These are phyloP conservation scores for Leishmania aethiopica DNA, from an alignment of 208 protist species.

Conservation along the genomic window DNA sequence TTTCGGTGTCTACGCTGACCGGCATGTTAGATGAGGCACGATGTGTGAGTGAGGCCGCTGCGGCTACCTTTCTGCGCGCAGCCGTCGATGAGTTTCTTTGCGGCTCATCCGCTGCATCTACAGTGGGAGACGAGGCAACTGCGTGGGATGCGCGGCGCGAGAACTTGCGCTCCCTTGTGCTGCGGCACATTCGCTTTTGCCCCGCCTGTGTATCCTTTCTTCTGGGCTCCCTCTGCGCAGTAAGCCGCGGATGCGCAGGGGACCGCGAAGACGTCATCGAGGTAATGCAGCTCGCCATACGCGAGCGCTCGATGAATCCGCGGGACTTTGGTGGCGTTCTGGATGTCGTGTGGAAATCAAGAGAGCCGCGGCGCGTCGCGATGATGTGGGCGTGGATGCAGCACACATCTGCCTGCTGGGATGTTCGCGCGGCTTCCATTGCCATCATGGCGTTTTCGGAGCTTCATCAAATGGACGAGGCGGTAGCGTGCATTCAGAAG, in stretches of 20 bases:
- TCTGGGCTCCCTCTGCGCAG: slow-evolving; percentile 50
- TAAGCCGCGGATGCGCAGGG: slow-evolving; percentile 29
- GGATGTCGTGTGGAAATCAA: slow-evolving; percentile 36
- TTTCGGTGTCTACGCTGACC: slow-evolving; percentile 31
- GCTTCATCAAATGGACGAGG: slow-evolving; percentile 43
- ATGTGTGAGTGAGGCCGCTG: slow-evolving; percentile 22
- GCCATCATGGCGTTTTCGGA: slow-evolving; percentile 55
- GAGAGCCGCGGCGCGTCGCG: slow-evolving; percentile 35
- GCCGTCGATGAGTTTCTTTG: slow-evolving; percentile 21
- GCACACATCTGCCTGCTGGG: slow-evolving; percentile 82
- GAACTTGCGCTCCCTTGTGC: slow-evolving; percentile 38
- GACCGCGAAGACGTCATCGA: slow-evolving; percentile 47
- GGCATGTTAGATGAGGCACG: slow-evolving; percentile 36
- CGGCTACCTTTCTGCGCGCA: slow-evolving; percentile 35
- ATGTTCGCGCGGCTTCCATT: slow-evolving; percentile 54
- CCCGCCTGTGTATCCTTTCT: slow-evolving; percentile 39
- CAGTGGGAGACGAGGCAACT: not conserved
- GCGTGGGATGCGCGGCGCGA: slow-evolving; percentile 11
- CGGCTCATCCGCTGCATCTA: not conserved
- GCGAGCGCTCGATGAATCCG: slow-evolving; percentile 52
- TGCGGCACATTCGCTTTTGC: slow-evolving; percentile 53
- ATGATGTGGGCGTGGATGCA: slow-evolving; percentile 81
- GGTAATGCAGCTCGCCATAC: slow-evolving; percentile 48
- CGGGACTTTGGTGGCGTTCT: slow-evolving; percentile 59
- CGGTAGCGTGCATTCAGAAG: slow-evolving; percentile 63